phyloP scores from a whole-genome alignment of 2,329 filamentous ascomycete species.

The Sphaceloma murrayae region DNA sequence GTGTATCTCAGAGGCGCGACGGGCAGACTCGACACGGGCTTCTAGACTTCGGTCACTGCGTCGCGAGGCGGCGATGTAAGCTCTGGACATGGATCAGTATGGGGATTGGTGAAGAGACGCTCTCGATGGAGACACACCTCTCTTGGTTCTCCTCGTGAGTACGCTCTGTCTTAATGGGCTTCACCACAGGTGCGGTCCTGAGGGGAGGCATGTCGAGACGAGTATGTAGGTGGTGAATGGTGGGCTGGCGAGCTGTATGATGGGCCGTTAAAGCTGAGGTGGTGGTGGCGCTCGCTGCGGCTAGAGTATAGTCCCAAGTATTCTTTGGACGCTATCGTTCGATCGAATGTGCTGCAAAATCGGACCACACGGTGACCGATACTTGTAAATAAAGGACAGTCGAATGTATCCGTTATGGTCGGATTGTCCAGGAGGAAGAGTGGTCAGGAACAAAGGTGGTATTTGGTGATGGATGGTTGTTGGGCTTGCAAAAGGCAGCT shows the following conservation, averaged over 20 bases:
- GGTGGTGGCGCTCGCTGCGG: too few species aligned
- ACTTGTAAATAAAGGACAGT: too few species aligned
- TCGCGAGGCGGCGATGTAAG: constrained; percentile 84
- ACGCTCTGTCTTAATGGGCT: constrained; percentile 55
- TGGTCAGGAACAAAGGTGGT: constrained; percentile 4
- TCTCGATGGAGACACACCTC: constrained; percentile 34
- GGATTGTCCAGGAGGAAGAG: not conserved
- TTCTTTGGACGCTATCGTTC: too few species aligned
- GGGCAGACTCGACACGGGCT: constrained; percentile 77
- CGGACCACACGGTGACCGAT: too few species aligned
- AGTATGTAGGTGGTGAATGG: not conserved
- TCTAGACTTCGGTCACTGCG: constrained; percentile 79
- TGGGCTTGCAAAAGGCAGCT: constrained; percentile 3
- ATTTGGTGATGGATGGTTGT: constrained; percentile 1
- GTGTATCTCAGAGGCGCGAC: constrained; percentile 82
- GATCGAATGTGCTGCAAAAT: too few species aligned
- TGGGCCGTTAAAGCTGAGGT: too few species aligned
- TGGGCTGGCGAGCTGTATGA: not conserved
- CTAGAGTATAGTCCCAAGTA: too few species aligned
- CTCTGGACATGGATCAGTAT: constrained; percentile 39
- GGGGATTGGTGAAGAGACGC: too few species aligned
- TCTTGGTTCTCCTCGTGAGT: constrained; percentile 77
- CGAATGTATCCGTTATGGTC: too few species aligned
- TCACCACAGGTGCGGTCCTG: constrained; percentile 28
- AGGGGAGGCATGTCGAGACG: constrained; percentile 26